Evolutionary conservation across 164 flowering plant species (phyloP), one percentile per base, ranked within the genome.

Genomic region (Tetracentron sinense): DNA sequence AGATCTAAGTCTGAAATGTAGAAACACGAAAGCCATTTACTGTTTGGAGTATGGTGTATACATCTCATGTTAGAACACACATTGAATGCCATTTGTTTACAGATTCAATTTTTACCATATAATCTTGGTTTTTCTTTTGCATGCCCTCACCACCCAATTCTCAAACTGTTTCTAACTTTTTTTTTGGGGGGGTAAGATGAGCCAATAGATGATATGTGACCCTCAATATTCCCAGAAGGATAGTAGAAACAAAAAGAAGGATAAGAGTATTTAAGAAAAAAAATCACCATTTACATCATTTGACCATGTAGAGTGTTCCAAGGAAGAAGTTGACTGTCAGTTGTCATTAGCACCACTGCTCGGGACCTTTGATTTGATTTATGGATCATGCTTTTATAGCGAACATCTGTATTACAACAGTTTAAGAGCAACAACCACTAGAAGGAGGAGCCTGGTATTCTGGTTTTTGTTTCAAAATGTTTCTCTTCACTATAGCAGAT

Each of bases 401-500:
- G 14, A 29, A 42, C 27, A 44, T 31, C 42, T 27, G 28, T 20
- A 19, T 54, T 66, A 4, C 20, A 12, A 21, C 19, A 55, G 27
- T 56, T 69, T 44, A 82, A 29, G 77, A 65, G 72, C 87, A 84
- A 50, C 96, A 85, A 56, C 83, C 67, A 17, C 77, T 74, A 30
- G 27, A 47, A 14, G 81, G 66, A 47, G 82, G 58, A 21, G 77
- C 25, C 7, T 69, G 74, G 21, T 69, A 22, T 51, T 80, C 89
- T 71, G 67, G 88, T 72, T 85, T 81, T 72, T 74, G 93, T 74
- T 84, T 82, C 65, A 85, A 55, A 56, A 78, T 78, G 71, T 80
- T 81, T 69, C 82, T 79, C 74, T 85, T 90, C 21, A 55, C 78
- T 49, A 25, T 75, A 19, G 65, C 72, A 8, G 93, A 83, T 50